Evolutionary conservation across 139 green algal species (phyloP).

Genomic region (Spirogloea muscicola): DNA sequence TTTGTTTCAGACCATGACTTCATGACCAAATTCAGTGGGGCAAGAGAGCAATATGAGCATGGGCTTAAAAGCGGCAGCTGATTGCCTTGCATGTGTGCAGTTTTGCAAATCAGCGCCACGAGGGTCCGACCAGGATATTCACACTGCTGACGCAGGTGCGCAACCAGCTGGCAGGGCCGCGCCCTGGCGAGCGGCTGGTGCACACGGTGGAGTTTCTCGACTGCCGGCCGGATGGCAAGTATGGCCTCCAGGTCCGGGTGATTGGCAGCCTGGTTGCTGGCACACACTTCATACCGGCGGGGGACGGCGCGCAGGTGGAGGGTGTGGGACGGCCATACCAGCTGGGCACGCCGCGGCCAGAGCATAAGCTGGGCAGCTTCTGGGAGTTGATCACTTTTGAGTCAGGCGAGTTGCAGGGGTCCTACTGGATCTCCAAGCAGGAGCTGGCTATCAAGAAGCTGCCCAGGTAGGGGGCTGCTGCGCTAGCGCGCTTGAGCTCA

Average conservation of each 20-base stretch:
- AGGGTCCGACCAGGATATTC: slow-evolving; percentile 20
- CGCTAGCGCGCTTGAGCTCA: too few species aligned
- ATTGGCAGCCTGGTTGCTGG: slow-evolving; percentile 21
- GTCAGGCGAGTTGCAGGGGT: slow-evolving; percentile 19
- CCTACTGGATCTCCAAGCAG: slow-evolving; percentile 39
- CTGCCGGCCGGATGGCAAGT: slow-evolving; percentile 26
- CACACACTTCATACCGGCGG: slow-evolving; percentile 26
- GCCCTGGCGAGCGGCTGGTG: slow-evolving; percentile 13
- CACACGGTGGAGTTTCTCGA: slow-evolving; percentile 39
- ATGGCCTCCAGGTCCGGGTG: slow-evolving; percentile 39
- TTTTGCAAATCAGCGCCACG: slow-evolving; percentile 22
- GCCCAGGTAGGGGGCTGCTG: too few species aligned
- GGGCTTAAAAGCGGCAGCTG: not conserved
- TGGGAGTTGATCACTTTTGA: slow-evolving; percentile 46
- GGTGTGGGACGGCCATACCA: not conserved
- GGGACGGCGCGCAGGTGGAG: slow-evolving; percentile 11
- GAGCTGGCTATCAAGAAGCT: too few species aligned
- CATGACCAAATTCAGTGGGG: not conserved
- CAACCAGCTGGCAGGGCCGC: slow-evolving; percentile 7
- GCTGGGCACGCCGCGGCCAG: not conserved
- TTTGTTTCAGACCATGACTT: not conserved
- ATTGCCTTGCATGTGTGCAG: slow-evolving; percentile 1
- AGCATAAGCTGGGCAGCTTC: slow-evolving; percentile 29
- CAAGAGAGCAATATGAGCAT: not conserved
- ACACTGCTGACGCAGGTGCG: slow-evolving; percentile 12